These are phyloP conservation scores for Emmonsiellopsis sp. DNA, from an alignment of 2,329 filamentous ascomycete genomes.

Conservation along the genomic window DNA sequence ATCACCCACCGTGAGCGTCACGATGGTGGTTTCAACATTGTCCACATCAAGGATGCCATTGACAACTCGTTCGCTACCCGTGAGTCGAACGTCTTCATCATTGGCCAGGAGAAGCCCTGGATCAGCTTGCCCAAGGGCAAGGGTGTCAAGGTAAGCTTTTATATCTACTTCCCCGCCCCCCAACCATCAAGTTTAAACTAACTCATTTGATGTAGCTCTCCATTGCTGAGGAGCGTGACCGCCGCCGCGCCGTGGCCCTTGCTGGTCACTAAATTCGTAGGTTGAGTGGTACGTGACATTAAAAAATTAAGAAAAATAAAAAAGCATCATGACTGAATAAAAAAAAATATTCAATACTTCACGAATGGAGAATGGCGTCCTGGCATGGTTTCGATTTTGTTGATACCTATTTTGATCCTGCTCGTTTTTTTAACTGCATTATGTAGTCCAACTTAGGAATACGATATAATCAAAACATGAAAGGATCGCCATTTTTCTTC, in stretches of 20 bases:
- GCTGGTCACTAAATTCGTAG: constrained; percentile 39
- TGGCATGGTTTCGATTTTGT: constrained; percentile 7
- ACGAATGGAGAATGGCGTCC: constrained; percentile 22
- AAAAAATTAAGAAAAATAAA: constrained; percentile 15
- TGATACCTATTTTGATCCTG: constrained; percentile 1
- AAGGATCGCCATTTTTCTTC: too few relatives aligned
- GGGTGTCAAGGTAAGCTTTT: constrained; percentile 72
- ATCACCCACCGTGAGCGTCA: constrained; percentile 99
- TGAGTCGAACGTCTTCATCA: constrained; percentile 99
- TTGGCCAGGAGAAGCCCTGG: constrained; percentile 98
- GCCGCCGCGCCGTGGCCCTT: constrained; percentile 66
- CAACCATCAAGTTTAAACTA: constrained; percentile 11
- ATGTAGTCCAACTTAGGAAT: too few relatives aligned
- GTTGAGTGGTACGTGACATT: constrained; percentile 6
- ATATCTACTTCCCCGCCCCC: neutral
- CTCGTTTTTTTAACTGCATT: neutral
- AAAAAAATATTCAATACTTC: too few relatives aligned
- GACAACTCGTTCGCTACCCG: constrained; percentile 99
- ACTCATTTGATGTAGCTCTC: constrained; percentile 52
- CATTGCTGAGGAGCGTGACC: constrained; percentile 98
- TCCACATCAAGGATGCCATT: constrained; percentile 99
- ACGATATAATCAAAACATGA: too few relatives aligned
- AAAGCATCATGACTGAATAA: constrained; percentile 17
- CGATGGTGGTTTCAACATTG: constrained; percentile 99
- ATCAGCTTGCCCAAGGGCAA: constrained; percentile 99